A percentile compares a stretch with the other conserved stretches of the same genome.
phyloP scores from a whole-genome alignment of 176 grass and related monocot genomes.

The Tillandsia fasciculata region DNA sequence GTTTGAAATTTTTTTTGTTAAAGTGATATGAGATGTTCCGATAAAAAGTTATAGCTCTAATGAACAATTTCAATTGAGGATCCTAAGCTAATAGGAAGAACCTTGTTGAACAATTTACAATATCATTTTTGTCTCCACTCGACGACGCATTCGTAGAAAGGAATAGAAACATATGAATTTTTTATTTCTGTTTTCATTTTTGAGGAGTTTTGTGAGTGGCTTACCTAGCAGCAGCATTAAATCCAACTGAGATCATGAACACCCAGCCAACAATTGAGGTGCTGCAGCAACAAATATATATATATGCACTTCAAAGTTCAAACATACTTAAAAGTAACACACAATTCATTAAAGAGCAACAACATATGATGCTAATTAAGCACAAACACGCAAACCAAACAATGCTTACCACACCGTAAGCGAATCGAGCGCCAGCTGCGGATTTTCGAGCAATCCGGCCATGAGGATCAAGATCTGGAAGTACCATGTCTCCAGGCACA shows the following conservation, averaged over 20 bases:
- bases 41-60: no score
- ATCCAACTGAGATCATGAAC: conserved; percentile 87
- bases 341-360: no score
- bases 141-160: no score
- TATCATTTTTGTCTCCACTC: no score
- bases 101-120: no score
- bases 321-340: background rate
- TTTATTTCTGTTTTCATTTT: background rate
- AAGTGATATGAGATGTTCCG: no score
- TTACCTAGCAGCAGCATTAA: conserved; percentile 86
- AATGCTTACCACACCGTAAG: conserved; percentile 68
- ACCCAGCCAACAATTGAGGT: conserved; percentile 67
- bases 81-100: background rate
- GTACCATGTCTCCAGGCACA: conserved; percentile 90
- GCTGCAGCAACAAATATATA: conserved; percentile 25
- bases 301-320: background rate
- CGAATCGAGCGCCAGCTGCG: conserved; percentile 61
- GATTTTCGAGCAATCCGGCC: conserved; percentile 65
- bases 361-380: background rate
- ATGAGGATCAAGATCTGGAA: conserved; percentile 87
- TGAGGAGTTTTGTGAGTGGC: background rate
- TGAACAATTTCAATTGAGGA: background rate
- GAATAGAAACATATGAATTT: background rate
- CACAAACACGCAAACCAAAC: background rate
- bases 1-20: no score